Conservation (phyloP, 345 rosid species). For the Syzygium jambos region DNA sequence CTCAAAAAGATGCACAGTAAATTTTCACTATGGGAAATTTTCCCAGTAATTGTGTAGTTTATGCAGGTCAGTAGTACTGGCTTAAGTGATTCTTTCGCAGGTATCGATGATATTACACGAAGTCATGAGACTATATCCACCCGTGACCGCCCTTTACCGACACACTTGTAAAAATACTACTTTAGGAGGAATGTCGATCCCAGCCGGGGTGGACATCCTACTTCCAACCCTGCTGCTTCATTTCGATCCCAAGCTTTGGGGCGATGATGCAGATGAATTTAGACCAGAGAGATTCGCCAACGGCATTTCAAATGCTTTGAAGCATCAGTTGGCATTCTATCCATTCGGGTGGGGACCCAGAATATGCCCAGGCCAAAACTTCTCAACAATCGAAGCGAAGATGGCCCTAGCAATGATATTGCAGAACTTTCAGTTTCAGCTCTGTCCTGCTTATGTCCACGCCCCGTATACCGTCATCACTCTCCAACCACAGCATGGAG, state of each 20-base stretch:
- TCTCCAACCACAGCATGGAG: constrained; percentile 51
- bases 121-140: constrained; percentile 34
- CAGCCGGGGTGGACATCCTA: constrained; percentile 5
- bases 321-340: constrained; percentile 8
- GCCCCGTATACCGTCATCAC: constrained; percentile 33
- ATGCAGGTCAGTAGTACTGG: not conserved
- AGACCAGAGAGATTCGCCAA: constrained; percentile 23
- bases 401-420: constrained; percentile 41
- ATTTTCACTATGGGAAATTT: not conserved
- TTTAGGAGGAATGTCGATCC: constrained; percentile 13
- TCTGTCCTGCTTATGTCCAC: constrained; percentile 43
- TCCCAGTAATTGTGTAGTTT: not conserved
- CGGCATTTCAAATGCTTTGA: constrained; percentile 25
- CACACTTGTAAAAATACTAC: constrained; percentile 10
- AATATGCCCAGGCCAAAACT: constrained; percentile 26
- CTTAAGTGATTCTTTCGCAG: not conserved
- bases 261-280: constrained; percentile 22
- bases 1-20: constrained; percentile 15
- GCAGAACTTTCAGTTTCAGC: constrained; percentile 29
- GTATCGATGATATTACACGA: constrained; percentile 24
- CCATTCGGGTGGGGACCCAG: constrained; percentile 33
- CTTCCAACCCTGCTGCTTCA: constrained; percentile 20
- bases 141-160: constrained; percentile 1
- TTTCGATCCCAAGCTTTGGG: constrained; percentile 20
- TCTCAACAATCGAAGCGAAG: constrained; percentile 45